These are phyloP conservation scores for Colletotrichum sp. DNA, from an alignment of 2,329 filamentous ascomycete genomes.

Conservation along the genomic window DNA sequence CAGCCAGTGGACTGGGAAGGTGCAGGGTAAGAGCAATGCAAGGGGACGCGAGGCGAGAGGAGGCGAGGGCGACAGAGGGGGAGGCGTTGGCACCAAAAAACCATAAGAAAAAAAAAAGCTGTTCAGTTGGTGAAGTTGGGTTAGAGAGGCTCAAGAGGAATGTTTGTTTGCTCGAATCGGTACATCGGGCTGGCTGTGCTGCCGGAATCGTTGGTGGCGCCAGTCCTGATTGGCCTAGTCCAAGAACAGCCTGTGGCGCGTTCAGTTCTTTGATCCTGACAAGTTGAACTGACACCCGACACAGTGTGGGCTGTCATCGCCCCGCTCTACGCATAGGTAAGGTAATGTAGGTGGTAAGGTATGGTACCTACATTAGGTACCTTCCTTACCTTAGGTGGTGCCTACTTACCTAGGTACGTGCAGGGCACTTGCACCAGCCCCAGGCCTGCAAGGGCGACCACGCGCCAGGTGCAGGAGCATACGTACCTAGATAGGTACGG, in stretches of 20 bases:
- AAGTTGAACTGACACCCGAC: neutral
- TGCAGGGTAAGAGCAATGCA: neutral
- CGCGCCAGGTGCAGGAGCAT: neutral
- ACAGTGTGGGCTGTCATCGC: neutral
- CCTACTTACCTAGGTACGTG: no score
- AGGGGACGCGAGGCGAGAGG: neutral
- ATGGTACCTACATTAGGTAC: neutral
- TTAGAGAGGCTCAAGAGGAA: neutral
- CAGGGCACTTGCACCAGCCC: neutral
- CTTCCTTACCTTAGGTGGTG: neutral
- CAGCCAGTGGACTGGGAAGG: neutral
- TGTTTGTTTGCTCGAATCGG: constrained; percentile 13
- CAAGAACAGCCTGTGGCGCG: constrained; percentile 11
- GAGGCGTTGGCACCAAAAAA: neutral
- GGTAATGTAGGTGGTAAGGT: neutral
- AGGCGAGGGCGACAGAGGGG: neutral
- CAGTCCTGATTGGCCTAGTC: constrained; percentile 13
- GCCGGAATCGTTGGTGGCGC: constrained; percentile 21
- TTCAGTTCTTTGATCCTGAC: neutral
- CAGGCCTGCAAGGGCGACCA: neutral
- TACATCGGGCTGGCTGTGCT: neutral
- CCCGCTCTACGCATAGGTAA: neutral
- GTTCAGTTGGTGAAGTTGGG: neutral
- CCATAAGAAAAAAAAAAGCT: neutral
- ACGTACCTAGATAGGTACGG: neutral